Evolutionary conservation across 2,329 filamentous ascomycete genomes (phyloP).

Genomic region (Teratosphaeria zuluensis): DNA sequence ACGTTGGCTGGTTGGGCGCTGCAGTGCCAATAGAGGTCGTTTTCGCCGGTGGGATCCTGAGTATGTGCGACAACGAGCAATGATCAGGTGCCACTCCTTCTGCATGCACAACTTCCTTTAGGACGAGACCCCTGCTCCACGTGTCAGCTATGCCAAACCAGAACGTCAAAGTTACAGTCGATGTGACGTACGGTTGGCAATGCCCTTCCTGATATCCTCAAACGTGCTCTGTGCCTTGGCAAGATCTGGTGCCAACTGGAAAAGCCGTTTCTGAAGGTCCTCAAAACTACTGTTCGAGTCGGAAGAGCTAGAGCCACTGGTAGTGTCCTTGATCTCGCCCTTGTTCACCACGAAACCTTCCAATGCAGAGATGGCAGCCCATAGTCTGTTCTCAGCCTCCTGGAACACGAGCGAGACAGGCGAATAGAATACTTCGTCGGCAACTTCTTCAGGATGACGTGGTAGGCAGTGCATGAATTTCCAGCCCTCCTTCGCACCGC

Average conservation of each 20-base stretch:
- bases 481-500: slow-evolving; percentile 81
- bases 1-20: no score
- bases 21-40: not conserved
- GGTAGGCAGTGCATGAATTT: slow-evolving; percentile 98
- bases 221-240: not conserved
- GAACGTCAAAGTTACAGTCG: not conserved
- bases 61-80: not conserved
- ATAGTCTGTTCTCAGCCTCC: slow-evolving; percentile 90
- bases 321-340: slow-evolving; percentile 54
- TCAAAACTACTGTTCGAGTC: not conserved
- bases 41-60: not conserved
- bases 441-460: slow-evolving; percentile 83
- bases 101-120: not conserved
- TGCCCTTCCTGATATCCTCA: not conserved
- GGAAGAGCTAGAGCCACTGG: not conserved
- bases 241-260: not conserved
- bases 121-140: not conserved
- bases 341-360: slow-evolving; percentile 93
- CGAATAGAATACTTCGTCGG: slow-evolving; percentile 89
- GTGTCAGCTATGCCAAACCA: not conserved
- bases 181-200: not conserved
- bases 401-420: slow-evolving; percentile 77
- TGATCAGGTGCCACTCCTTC: not conserved
- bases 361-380: slow-evolving; percentile 72
- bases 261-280: not conserved